Base-by-base conservation (phyloP, 345 rosid species). In the Salix caprea region DNA sequence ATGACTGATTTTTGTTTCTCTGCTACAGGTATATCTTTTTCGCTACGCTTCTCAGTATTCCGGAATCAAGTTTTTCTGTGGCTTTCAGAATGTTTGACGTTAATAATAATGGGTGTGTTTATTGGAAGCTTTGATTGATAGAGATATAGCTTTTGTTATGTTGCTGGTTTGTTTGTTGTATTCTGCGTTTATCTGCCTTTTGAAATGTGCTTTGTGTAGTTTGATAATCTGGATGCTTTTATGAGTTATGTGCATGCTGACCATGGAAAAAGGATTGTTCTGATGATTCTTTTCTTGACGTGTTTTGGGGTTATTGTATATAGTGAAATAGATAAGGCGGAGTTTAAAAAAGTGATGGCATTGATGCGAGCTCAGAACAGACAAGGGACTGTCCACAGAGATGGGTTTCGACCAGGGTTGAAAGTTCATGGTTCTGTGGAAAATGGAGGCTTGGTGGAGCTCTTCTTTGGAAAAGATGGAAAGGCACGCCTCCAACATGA, bases 11-110 rank as follows among this genome's bases (percentile, higher is more conserved):
- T 58, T 64, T 37, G 16, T 61, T 73, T 70, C 39, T 2, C 82
- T 77, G 13, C 50, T 76, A 69, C 90, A 96, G 99, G 91, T 93
- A 93, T 72, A 93, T 96, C 80, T 96, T 96, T 86, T 91, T 93
- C 69, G 93, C 91, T 50, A 96, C 97, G 6, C 84, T 96, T 68
- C 97, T 96, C 68, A 88, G 99, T 83, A 88, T 91, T 19, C 99
- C 98, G 16, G 97, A 93, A 81, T 91, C 98, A 21, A 82, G 93
- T 85, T 93, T 96, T 73, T 84, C 94, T 2, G 86, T 91, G 58
- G 89, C 94, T 70, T 96, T 96, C 90, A 96, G 89, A 81, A 96
- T 90, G 99, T 92, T 96, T 84, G 99, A 96, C 77, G 75, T 79
- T 4, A 84, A 96, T 87, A 88, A 89, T 72, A 87, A 72, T 74